These are phyloP conservation scores for Spizellomyces sp. DNA, from an alignment of 192 early-diverging fungal species.

Conservation along the genomic window DNA sequence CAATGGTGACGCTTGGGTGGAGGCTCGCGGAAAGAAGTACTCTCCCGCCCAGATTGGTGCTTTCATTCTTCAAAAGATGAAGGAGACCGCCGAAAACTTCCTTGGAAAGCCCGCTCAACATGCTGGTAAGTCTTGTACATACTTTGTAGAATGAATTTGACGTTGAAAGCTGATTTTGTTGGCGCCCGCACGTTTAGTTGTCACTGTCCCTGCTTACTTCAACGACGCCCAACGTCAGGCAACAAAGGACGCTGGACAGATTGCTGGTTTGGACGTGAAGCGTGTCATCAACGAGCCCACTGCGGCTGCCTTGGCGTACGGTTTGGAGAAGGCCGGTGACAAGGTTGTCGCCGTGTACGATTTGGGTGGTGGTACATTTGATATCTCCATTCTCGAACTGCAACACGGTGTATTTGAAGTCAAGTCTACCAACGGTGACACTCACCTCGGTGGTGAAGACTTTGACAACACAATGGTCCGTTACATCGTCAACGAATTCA, in stretches of 20 bases:
- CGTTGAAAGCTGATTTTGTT: conserved; percentile 2
- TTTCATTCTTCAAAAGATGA: conserved; percentile 99
- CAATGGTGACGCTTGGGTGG: conserved; percentile 99
- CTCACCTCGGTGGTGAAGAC: conserved; percentile 70
- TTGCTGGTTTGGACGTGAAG: conserved; percentile 86
- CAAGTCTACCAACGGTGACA: conserved; percentile 98
- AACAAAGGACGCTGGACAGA: conserved; percentile 92
- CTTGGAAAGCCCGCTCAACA: conserved; percentile 82
- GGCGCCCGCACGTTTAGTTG: conserved; percentile 39
- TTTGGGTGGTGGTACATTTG: conserved; percentile 98
- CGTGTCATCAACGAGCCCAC: conserved; percentile 97
- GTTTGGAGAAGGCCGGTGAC: conserved; percentile 80
- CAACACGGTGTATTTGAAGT: conserved; percentile 98
- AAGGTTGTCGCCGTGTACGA: conserved; percentile 95
- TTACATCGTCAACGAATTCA: conserved; percentile 84
- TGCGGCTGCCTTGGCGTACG: conserved; percentile 91
- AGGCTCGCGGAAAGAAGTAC: conserved; percentile 93
- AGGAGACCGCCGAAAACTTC: conserved; percentile 86
- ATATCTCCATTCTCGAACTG: conserved; percentile 98
- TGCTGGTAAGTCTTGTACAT: conserved; percentile 57
- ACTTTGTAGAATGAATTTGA: not conserved
- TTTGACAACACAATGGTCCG: conserved; percentile 72
- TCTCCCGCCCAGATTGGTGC: conserved; percentile 95
- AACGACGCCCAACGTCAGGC: conserved; percentile 97
- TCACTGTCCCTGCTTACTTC: conserved; percentile 99